Evolutionary conservation across 1,284 basidiomycete genomes (phyloP), one percentile per base, ranked within the genome.

Genomic region (Ganoderma lingzhi): DNA sequence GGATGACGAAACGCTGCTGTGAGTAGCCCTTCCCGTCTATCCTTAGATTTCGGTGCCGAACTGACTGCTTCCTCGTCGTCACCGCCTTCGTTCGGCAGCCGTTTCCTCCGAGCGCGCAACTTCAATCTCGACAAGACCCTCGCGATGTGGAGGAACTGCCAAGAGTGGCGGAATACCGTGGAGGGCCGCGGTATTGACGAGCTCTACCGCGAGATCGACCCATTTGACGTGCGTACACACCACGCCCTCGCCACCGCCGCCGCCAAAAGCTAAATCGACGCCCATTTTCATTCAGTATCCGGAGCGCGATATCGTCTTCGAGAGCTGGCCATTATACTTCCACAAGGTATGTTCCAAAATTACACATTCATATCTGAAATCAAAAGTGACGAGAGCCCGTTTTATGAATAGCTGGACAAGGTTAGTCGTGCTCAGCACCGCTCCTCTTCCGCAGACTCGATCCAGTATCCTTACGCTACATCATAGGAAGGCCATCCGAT

Each of bases 321-420:
- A 90, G 64, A 88, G 86, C 70, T 93, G 91, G 91, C 91, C 90
- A 5, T 86, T 93, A 81, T 92, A 81, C 70, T 92, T 91, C 74
- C 91, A 93, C 78, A 92, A 92, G 82, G 90, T 87, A 64, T 51
- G 83, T 73, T 41, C 48, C 19, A 61, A 61, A 61, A 48, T 62
- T 62, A 42, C 53, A 39, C 30, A 39, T 9, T 30, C 48, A 12
- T 48, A n/a, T 28, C 62, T 60, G 56, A 48, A 30, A 19, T 32
- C 65, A 35, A 67, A 1, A 37, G 69, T 28, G 10, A 66, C 23
- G 48, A 65, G 62, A 28, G 44, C 48, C 10, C 53, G 53, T 19
- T 56, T 28, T 35, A 66, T 41, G 10, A 58, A 62, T 64, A 90
- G 87, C 89, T 86, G 66, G 89, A 91, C 78, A 90, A 89, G 83